Evolutionary conservation across 106 monocot species (phyloP).

Genomic region (Apostasia shenzhenica): DNA sequence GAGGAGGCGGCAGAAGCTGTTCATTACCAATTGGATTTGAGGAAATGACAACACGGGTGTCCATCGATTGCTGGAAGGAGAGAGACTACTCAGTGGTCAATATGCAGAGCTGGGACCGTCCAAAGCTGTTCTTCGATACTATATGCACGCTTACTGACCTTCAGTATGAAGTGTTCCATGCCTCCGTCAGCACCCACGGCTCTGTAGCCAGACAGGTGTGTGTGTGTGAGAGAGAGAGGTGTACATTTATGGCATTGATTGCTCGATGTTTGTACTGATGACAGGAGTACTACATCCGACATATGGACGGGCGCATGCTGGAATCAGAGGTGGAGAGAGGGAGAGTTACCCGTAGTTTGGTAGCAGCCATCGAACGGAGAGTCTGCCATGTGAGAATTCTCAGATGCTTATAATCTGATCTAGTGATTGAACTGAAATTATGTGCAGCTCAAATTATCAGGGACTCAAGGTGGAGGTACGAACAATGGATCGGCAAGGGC

Average conservation of each 20-base stretch:
- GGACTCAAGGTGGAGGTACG: constrained; percentile 41
- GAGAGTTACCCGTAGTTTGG: constrained; percentile 36
- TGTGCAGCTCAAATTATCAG: constrained; percentile 7
- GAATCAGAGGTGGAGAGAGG: constrained; percentile 35
- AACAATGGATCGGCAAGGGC: constrained; percentile 30
- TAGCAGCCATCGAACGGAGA: constrained; percentile 57
- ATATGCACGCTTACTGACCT: constrained; percentile 69
- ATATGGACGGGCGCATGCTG: constrained; percentile 36
- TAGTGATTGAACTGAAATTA: neutral
- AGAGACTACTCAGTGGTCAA: constrained; percentile 21
- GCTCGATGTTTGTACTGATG: neutral
- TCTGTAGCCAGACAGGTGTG: constrained; percentile 35
- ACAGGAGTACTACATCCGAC: constrained; percentile 69
- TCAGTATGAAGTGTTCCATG: constrained; percentile 63
- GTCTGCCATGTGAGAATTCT: constrained; percentile 32
- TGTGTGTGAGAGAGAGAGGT: too few relatives aligned
- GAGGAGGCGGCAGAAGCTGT: neutral
- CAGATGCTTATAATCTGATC: too few relatives aligned
- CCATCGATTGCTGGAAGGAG: constrained; percentile 36
- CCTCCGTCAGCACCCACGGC: constrained; percentile 40
- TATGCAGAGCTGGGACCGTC: constrained; percentile 42
- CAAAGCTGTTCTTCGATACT: constrained; percentile 70
- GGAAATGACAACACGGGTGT: constrained; percentile 18
- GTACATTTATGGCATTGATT: too few relatives aligned
- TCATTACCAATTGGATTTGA: too few relatives aligned